Base-by-base conservation (phyloP, 495 filamentous ascomycete species). In the Talaromyces wortmannii region DNA sequence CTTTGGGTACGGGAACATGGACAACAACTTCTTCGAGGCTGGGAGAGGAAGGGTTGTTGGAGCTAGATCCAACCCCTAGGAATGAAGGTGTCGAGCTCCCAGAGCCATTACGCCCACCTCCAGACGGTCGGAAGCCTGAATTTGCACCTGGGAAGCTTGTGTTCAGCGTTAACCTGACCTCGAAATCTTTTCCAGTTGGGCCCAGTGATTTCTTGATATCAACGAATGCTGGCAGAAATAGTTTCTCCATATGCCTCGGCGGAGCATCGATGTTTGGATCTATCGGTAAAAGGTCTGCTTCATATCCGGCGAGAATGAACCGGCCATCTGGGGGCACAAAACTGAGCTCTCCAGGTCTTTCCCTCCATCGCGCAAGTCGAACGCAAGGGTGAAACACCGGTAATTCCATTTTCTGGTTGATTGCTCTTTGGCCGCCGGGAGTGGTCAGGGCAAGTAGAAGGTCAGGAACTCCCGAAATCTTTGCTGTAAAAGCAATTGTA, bases 381-480 rank as follows among this genome's bases (percentile, higher is more conserved):
- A 99, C 94, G 65, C 91, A 97, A 1, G 94, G 94, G 63, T 99
- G 94, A 64, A 99, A 99, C 0, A 96, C 91, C 0, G 92, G 92
- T n/a, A 96, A 71, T 55, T 91, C 84, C 53, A 97, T 79, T 23
- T 89, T 82, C 50, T 80, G 81, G 31, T 77, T 82, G 47, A 97
- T 79, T 45, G 83, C 80, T 67, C 88, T 86, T 71, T 86, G 62
- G 31, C 89, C 89, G 7, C 88, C 88, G 0, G 90, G 86, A 2
- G 88, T 79, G 0, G 84, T 84, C 44, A 99, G 80, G 7, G 82
- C 90, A 6, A 99, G 75, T 29, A 91, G 68, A 12, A 99, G 77
- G 61, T 97, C 95, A 4, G 94, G 94, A 29, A 97, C 83, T 6
- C 94, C 94, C 6, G 92, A 96, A 48, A 99, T 86, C 66, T 97